Evolutionary conservation across 176 grass and related monocot genomes (phyloP).

Genomic region (Carex myosuroides): DNA sequence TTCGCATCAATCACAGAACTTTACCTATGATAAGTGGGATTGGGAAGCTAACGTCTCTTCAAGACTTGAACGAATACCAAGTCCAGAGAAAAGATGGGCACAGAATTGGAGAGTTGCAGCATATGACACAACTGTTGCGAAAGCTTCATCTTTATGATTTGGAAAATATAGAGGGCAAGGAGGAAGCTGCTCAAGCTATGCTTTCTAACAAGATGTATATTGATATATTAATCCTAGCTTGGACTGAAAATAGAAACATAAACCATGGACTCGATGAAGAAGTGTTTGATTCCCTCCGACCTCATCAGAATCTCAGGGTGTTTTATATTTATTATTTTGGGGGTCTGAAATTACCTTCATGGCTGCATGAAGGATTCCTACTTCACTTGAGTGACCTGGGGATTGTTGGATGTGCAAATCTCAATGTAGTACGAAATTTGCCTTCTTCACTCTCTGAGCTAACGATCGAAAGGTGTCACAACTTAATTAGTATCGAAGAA

Average conservation of each 20-base stretch:
- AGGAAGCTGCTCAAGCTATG: constrained; percentile 28
- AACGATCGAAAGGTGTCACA: not conserved
- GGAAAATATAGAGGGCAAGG: not conserved
- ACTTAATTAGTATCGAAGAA: not conserved
- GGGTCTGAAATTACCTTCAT: not conserved
- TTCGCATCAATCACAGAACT: not conserved
- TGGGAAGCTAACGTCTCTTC: constrained; percentile 33
- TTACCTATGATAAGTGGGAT: constrained; percentile 22
- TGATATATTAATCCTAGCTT: constrained; percentile 2
- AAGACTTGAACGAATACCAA: constrained; percentile 7
- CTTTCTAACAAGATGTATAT: constrained; percentile 31
- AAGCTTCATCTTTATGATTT: constrained; percentile 5
- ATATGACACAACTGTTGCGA: constrained; percentile 33
- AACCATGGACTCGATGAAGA: not conserved
- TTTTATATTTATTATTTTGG: not conserved
- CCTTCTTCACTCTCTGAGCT: not conserved
- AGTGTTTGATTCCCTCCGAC: not conserved
- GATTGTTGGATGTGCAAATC: not conserved
- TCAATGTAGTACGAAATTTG: not conserved
- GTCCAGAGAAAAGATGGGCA: constrained; percentile 13
- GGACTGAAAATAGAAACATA: not conserved
- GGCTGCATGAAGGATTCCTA: not conserved
- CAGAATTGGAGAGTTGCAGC: constrained; percentile 23
- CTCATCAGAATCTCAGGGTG: not conserved
- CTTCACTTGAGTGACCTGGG: not conserved